A percentile compares a stretch with the other conserved stretches of the same genome.
These are phyloP conservation scores for Xylariaceae sp. DNA, from an alignment of 2,329 filamentous ascomycete genomes.

Conservation along the genomic window DNA sequence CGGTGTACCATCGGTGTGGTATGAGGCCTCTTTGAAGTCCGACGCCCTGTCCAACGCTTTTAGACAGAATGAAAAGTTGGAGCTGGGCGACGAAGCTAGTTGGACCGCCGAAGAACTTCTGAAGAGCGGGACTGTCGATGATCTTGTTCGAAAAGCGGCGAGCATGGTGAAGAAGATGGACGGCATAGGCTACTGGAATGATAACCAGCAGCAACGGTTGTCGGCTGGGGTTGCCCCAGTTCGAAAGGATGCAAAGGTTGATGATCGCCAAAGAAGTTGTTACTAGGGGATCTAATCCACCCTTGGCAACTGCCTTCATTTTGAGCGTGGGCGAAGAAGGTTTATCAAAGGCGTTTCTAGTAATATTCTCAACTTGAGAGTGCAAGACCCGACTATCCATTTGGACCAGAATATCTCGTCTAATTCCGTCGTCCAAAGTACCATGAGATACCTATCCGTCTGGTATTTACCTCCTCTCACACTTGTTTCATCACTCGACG, in stretches of 20 bases:
- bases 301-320: no score
- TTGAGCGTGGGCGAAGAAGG: no score
- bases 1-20: constrained; percentile 24
- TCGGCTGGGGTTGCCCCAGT: constrained; percentile 4
- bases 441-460: no score
- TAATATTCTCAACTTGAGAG: background rate
- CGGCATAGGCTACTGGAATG: constrained; percentile 28
- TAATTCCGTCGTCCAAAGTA: no score
- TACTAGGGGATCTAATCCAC: no score
- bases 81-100: constrained; percentile 25
- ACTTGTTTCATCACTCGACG: no score
- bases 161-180: constrained; percentile 30
- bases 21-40: constrained; percentile 28
- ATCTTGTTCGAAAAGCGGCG: constrained; percentile 24
- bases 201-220: constrained; percentile 26
- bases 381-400: no score
- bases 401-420: no score
- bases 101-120: constrained; percentile 27
- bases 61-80: constrained; percentile 26
- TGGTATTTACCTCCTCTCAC: no score
- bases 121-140: constrained; percentile 22
- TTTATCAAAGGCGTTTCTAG: no score
- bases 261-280: background rate
- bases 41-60: constrained; percentile 22
- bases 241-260: constrained; percentile 1